A percentile compares a stretch with the other conserved stretches of the same genome.
phyloP scores from a whole-genome alignment of 2,329 filamentous ascomycete species.

The Colletotrichum endophyticum region DNA sequence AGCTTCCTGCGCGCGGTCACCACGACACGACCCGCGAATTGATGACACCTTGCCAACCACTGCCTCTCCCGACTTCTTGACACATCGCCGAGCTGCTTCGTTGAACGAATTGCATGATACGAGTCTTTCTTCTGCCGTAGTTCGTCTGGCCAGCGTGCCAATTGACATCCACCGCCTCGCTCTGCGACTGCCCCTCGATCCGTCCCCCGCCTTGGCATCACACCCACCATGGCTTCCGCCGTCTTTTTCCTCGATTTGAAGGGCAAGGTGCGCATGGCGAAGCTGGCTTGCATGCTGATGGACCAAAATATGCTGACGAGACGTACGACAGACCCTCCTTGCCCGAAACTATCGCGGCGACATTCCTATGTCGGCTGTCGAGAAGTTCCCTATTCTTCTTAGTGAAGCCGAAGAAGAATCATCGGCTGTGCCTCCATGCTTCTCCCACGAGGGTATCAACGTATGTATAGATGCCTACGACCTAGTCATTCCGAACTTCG shows the following conservation, averaged over 20 bases:
- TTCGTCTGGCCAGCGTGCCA: slow-evolving; percentile 28
- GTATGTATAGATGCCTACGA: slow-evolving; percentile 54
- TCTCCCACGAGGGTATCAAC: slow-evolving; percentile 98
- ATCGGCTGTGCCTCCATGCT: slow-evolving; percentile 95
- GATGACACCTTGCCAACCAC: not conserved
- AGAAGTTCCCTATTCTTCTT: slow-evolving; percentile 94
- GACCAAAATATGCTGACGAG: slow-evolving; percentile 23
- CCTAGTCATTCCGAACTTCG: slow-evolving; percentile 8
- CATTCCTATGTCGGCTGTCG: slow-evolving; percentile 98
- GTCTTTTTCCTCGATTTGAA: slow-evolving; percentile 99
- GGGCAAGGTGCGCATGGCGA: slow-evolving; percentile 78
- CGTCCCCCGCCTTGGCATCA: slow-evolving; percentile 24
- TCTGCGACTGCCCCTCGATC: slow-evolving; percentile 25
- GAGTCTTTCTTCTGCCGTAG: slow-evolving; percentile 12
- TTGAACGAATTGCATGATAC: slow-evolving; percentile 2
- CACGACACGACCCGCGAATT: slow-evolving; percentile 3
- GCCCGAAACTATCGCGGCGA: slow-evolving; percentile 98
- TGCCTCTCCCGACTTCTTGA: not conserved
- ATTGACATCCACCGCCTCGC: slow-evolving; percentile 27
- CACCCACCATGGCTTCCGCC: slow-evolving; percentile 84
- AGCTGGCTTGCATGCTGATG: not conserved
- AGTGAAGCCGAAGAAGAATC: slow-evolving; percentile 99
- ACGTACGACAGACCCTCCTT: slow-evolving; percentile 78
- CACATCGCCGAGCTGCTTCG: not conserved
- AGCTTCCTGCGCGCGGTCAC: not conserved